These are phyloP conservation scores for Astragalus glycyphyllos DNA, from an alignment of 306 rosid genomes.

Conservation along the genomic window DNA sequence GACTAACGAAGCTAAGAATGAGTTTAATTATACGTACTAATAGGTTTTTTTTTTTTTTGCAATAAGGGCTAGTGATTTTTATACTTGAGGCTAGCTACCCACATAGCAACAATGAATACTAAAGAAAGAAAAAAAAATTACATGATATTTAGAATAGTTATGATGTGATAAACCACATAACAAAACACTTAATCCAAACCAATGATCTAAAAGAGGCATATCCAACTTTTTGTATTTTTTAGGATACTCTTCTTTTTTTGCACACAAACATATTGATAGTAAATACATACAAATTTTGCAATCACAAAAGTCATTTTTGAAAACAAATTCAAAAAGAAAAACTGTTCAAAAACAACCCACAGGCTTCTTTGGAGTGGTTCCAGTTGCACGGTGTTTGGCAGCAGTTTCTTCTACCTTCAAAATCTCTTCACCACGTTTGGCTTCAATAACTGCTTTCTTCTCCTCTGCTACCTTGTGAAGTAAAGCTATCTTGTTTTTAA, in stretches of 20 bases:
- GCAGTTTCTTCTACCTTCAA: conserved; percentile 77
- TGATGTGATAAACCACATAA: not conserved
- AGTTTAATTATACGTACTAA: too few species aligned
- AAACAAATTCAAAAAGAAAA: not conserved
- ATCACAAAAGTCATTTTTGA: conserved; percentile 10
- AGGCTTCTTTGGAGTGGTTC: conserved; percentile 63
- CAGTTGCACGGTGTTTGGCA: conserved; percentile 78
- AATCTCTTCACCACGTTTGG: conserved; percentile 63
- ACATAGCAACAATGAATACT: too few species aligned
- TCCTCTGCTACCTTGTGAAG: conserved; percentile 90
- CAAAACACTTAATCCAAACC: not conserved
- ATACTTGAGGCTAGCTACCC: too few species aligned
- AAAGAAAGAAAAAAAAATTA: too few species aligned
- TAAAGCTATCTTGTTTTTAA: conserved; percentile 65
- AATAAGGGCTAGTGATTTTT: too few species aligned
- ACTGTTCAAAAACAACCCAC: conserved; percentile 64
- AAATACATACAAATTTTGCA: conserved; percentile 38
- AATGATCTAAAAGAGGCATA: conserved; percentile 9
- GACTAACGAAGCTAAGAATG: too few species aligned
- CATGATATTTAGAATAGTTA: not conserved
- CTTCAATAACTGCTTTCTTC: conserved; percentile 71
- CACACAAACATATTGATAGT: conserved; percentile 9
- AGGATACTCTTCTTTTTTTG: not conserved
- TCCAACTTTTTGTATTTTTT: not conserved
- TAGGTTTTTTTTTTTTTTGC: too few species aligned